Evolutionary conservation across 345 rosid genomes (phyloP).

Genomic region (Raphanus sativus): DNA sequence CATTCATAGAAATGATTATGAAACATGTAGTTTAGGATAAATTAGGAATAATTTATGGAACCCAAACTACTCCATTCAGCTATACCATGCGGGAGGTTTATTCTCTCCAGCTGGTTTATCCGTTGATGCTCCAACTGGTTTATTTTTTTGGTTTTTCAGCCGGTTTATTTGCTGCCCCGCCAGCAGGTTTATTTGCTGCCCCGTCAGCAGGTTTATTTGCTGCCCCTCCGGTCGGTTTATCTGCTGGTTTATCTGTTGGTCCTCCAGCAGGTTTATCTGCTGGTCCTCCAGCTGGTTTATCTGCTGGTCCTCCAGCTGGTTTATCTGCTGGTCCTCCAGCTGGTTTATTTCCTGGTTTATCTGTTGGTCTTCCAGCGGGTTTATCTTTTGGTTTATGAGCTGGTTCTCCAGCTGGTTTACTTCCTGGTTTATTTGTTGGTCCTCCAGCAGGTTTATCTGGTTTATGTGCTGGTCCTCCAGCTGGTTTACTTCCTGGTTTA

Average conservation of each 20-base stretch:
- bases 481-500: neutral
- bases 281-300: neutral
- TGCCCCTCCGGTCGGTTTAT: neutral
- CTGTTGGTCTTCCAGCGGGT: neutral
- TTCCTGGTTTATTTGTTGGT: neutral
- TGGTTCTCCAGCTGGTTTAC: neutral
- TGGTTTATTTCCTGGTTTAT: neutral
- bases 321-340: neutral
- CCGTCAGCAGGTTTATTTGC: neutral
- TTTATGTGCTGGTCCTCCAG: neutral
- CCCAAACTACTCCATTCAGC: neutral
- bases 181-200: neutral
- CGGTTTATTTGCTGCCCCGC: neutral
- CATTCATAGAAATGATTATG: constrained; percentile 7
- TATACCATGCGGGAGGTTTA: neutral
- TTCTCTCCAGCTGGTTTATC: neutral
- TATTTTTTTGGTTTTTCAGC: neutral
- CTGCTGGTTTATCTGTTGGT: neutral
- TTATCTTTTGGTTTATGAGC: neutral
- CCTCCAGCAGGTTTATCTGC: neutral
- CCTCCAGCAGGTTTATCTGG: neutral
- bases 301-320: neutral
- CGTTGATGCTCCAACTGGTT: neutral
- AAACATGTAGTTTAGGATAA: constrained; percentile 1
- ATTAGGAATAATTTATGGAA: constrained; percentile 4